Base-by-base conservation (phyloP, 2,329 filamentous ascomycete genomes). In the Scolecobasidium constrictum region DNA sequence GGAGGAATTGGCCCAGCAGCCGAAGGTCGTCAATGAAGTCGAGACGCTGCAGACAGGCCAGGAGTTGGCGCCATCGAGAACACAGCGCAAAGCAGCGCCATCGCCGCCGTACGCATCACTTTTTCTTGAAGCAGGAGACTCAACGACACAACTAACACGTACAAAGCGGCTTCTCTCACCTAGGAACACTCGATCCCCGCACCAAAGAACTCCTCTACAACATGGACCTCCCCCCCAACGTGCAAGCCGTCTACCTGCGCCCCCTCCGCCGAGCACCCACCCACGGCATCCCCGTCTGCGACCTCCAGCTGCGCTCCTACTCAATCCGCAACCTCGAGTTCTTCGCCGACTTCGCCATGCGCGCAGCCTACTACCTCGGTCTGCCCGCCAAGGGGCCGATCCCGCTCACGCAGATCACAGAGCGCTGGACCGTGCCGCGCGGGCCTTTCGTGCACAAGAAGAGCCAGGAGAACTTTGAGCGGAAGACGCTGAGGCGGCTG, bases 381-480 rank as follows among this genome's bases (percentile, higher is more conserved):
- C 78, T 98, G 2, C 83, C 87, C 7, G 87, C 87, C 3, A 83
- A 77, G 37, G 92, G 92, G 0, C 88, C 92, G 4, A 71, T 92
- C 4, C 86, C 90, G 9, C 69, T 98, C 15, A 92, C 92, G 1
- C 78, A 82, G 45, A 86, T 90, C 50, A 83, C 77, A 13, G 86
- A 98, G 68, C 78, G 88, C 54, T 98, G 92, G 92, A 96, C 92
- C 1, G 87, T 96, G 2, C 86, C 87, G 7, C 77, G 78, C 55
- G 78, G 78, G 56, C 83, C 85, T 61, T 98, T 98, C 69, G 86
- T 95, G 51, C 85, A 86, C 71, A 98, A 96, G 68, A 98, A 98
- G 67, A 82, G 78, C 28, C 88, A 98, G 64, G 92, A 98, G 67
- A 98, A 98, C 64, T 98, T 94, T 57, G 90, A 96, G 68, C 75